Evolutionary conservation across 768 basidiomycete species (phyloP).

Genomic region (Rubroboletus satanas): DNA sequence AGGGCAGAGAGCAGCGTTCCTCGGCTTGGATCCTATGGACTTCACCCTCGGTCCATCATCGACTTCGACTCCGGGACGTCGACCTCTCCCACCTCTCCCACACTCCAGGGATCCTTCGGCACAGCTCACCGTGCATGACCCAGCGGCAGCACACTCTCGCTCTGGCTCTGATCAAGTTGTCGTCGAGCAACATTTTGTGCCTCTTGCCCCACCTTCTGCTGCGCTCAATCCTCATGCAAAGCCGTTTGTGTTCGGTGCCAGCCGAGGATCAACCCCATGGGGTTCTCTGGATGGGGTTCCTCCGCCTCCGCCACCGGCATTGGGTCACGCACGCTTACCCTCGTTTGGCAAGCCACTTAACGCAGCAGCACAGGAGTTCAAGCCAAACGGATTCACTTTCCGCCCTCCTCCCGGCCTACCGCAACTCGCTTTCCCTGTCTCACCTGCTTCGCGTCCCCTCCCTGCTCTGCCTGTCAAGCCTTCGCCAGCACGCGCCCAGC

Average conservation of each 20-base stretch:
- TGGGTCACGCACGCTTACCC: constrained; percentile 36
- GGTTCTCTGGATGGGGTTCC: constrained; percentile 25
- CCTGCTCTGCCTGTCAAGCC: constrained; percentile 34
- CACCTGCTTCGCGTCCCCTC: constrained; percentile 36
- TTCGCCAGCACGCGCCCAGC: constrained; percentile 33
- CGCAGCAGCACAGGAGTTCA: constrained; percentile 76
- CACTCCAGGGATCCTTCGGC: constrained; percentile 65
- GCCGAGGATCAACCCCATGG: constrained; percentile 34
- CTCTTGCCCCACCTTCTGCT: constrained; percentile 18
- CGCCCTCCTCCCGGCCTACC: constrained; percentile 65
- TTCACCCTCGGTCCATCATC: constrained; percentile 48
- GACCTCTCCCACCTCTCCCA: constrained; percentile 56
- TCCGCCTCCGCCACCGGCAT: constrained; percentile 37
- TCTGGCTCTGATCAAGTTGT: constrained; percentile 41
- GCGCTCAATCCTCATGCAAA: constrained; percentile 76
- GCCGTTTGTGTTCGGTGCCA: constrained; percentile 74
- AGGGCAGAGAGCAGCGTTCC: constrained; percentile 39
- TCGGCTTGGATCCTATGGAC: constrained; percentile 40
- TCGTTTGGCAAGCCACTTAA: constrained; percentile 71
- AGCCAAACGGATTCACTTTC: constrained; percentile 75
- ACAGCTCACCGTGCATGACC: constrained; percentile 59
- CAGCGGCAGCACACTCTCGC: constrained; percentile 62
- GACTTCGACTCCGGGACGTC: constrained; percentile 39
- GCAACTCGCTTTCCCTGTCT: constrained; percentile 40
- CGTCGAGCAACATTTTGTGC: constrained; percentile 16